Evolutionary conservation across 2,329 filamentous ascomycete genomes (phyloP), one percentile per base, ranked within the genome.

Genomic region (Grosmannia clavigera): DNA sequence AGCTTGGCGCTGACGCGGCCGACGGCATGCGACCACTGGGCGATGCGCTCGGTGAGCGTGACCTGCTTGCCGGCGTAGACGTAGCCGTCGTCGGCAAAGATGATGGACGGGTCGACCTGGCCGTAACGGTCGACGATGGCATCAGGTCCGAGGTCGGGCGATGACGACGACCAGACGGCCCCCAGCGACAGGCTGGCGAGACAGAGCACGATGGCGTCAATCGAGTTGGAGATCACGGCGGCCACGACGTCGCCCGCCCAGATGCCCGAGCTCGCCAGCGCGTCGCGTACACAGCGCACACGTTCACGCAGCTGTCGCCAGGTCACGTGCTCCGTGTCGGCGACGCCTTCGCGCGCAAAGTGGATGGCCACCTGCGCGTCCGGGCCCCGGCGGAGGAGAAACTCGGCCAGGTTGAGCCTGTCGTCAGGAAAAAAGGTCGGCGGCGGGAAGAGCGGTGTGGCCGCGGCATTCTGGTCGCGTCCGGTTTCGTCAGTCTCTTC

Each of bases 321-420:
- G 10, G 57, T 57, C 48, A 61, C 60, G 12, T 10, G 35, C 54
- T 61, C 46, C 22, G 69, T 66, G 58, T 77, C 74, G 9, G 76
- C 67, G 27, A 77, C 70, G 1, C 76, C 76, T 0, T 76, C 76
- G 59, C 78, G 79, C 19, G 75, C 76, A 63, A 75, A 79, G 40
- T 78, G 75, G 62, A 78, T 76, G 67, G 78, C 76, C 19, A 79
- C 54, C 3, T 71, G 66, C 16, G 52, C 60, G 48, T 57, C 53
- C 5, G 12, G 19, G n/a, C 55, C 56, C 10, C 53, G 19, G 22
- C 58, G 58, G 40, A 62, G 61, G n/a, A 62, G 33, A 19, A 52
- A 58, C 40, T 60, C 61, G 40, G 61, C 61, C 19, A 62, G 27
- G 51, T 60, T 62, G 14, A 62, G 31, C 19, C n/a, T 7, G 40